Evolutionary conservation across 495 filamentous ascomycete genomes (phyloP), one percentile per base, ranked within the genome.

Genomic region (Annulohypoxylon stygium): DNA sequence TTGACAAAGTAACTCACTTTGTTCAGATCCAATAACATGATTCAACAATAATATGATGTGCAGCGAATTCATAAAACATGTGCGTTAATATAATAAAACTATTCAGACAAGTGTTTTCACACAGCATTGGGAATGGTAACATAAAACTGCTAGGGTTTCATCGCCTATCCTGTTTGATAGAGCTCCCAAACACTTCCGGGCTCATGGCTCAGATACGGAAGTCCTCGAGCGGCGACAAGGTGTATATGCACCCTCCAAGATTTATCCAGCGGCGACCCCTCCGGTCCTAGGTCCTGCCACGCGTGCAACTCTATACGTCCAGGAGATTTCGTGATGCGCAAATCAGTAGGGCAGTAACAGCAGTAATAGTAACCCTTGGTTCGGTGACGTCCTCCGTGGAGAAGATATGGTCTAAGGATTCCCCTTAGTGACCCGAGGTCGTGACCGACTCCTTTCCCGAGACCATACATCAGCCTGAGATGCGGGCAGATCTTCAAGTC

Each of bases 241-340:
- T 7, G 4, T 4, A 33, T 10, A 5, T 54, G 50, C n/a, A 54
- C 50, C 25, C 25, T 54, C 67, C 67, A 65, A 3, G 11, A 45
- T 12, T 50, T 4, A n/a, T 64, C 61, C 26, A 59, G 3, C 16
- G 65, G 70, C 25, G 70, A 73, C n/a, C 51, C 41, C 26, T 69
- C 66, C 25, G 70, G 9, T 2, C 70, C 70, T 11, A 73, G 18
- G 10, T 73, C 70, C 34, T 69, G 59, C 70, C 70, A 73, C 18
- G 37, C 34, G 2, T 8, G 7, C 4, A 73, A 4, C 0, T 16
- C 18, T 7, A 53, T 11, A 10, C 16, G 5, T 0, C 20, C 33
- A 1, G 20, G 4, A 20, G 33, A 3, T 6, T 23, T 12, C 43
- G 6, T 10, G 5, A 73, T 34, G 1, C 5, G 5, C 26, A 65